Percentiles rank a stretch among this genome's conserved stretches.
phyloP scores from a whole-genome alignment of 768 basidiomycete genomes.

The Collybiopsis luxurians region DNA sequence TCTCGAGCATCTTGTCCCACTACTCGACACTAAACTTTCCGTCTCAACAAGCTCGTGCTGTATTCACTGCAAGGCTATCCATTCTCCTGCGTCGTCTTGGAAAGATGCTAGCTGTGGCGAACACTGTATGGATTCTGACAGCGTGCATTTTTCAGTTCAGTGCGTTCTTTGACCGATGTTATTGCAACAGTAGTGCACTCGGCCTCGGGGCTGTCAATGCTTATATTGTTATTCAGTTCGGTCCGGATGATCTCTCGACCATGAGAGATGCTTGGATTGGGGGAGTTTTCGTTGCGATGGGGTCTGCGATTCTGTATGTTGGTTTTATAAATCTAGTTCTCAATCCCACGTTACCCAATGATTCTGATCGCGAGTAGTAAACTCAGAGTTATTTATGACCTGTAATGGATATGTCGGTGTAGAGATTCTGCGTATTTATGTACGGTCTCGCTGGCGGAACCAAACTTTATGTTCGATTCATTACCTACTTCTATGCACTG shows the following conservation, averaged over 20 bases:
- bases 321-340: slow-evolving; percentile 24
- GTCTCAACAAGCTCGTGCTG: slow-evolving; percentile 15
- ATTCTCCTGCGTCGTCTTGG: slow-evolving; percentile 20
- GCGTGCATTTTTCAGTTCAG: slow-evolving; percentile 24
- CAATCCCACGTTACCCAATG: slow-evolving; percentile 15
- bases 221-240: slow-evolving; percentile 25
- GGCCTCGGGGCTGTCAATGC: slow-evolving; percentile 16
- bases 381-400: too few relatives aligned
- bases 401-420: too few relatives aligned
- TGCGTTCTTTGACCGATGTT: slow-evolving; percentile 23
- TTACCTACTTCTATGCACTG: too few relatives aligned
- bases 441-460: too few relatives aligned
- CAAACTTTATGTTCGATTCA: too few relatives aligned
- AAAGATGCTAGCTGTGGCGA: slow-evolving; percentile 20
- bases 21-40: slow-evolving; percentile 12
- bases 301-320: slow-evolving; percentile 21
- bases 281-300: slow-evolving; percentile 26
- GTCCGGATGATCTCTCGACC: slow-evolving; percentile 16
- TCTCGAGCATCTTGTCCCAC: slow-evolving; percentile 22
- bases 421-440: too few relatives aligned
- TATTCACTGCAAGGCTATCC: slow-evolving; percentile 21
- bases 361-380: not conserved
- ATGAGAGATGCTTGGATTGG: slow-evolving; percentile 35
- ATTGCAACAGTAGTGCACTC: slow-evolving; percentile 23
- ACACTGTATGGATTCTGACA: slow-evolving; percentile 23